Evolutionary conservation across 1,284 basidiomycete species (phyloP), one percentile per base, ranked within the genome.

Genomic region (Ceratobasidium sp.): DNA sequence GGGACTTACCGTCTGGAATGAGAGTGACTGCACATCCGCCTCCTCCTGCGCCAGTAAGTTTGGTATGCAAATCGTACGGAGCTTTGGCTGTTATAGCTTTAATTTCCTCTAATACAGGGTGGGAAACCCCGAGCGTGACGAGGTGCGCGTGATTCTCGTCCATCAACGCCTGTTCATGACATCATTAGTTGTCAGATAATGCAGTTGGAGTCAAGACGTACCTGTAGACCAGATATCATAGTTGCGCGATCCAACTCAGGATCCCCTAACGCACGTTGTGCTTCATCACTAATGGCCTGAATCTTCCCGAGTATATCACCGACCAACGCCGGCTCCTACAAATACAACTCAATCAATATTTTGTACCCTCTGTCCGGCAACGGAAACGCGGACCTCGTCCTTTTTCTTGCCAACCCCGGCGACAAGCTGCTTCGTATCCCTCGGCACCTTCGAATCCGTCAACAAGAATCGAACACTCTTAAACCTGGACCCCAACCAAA

Each of bases 11-110:
- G 84, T 98, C 96, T 64, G 97, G 97, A 65, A 99, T 87, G 44
- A 99, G 89, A 5, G 97, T 99, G 33, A 99, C 96, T 1, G 97
- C 93, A 80, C 98, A 99, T 19, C 98, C 98, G 19, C 98, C 98
- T 33, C 98, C 98, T n/a, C 98, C 98, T 1, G 98, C 97, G 51
- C 98, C 98, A 1, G 98, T 99, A 71, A 99, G 84, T 86, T 99
- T 99, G n/a, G 97, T 98, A 78, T 91, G 91, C 60, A 99, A 86
- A 6, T 84, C 84, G 83, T 92, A 93, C 7, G 91, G 90, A 76
- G 84, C 80, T 17, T 85, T 85, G 3, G 86, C 83, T 0, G 96
- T 95, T 79, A 88, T 90, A 41, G 86, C 84, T 71, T 92, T 90
- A 79, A 99, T 96, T 50, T 87, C 84, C 83, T 99, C 98, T 65